Conservation (phyloP, 1,284 basidiomycete genomes). For the Rhodofomes roseus region DNA sequence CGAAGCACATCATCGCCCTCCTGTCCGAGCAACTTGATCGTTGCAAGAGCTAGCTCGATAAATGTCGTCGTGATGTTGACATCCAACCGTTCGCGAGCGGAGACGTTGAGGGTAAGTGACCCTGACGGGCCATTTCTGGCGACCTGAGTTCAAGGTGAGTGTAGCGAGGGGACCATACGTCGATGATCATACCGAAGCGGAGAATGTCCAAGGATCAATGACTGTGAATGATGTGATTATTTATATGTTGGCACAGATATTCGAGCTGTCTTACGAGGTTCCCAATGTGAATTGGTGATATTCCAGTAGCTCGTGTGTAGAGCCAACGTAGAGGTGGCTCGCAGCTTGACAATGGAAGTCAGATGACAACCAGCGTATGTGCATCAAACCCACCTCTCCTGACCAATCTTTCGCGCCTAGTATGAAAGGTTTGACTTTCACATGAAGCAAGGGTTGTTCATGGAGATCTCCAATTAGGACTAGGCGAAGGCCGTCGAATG, state of each 20-base stretch:
- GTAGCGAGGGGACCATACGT: background rate
- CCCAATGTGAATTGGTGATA: slow-evolving; percentile 97
- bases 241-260: background rate
- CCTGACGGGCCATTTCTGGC: slow-evolving; percentile 48
- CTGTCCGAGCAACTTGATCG: slow-evolving; percentile 68
- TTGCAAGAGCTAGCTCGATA: slow-evolving; percentile 81
- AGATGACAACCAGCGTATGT: background rate
- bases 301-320: slow-evolving; percentile 96
- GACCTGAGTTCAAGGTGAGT: slow-evolving; percentile 35
- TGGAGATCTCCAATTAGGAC: slow-evolving; percentile 95
- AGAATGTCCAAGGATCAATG: slow-evolving; percentile 96
- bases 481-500: slow-evolving; percentile 88
- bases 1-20: slow-evolving; percentile 73
- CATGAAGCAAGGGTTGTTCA: slow-evolving; percentile 91
- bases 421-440: slow-evolving; percentile 86
- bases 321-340: slow-evolving; percentile 77
- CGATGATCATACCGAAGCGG: slow-evolving; percentile 53
- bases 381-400: slow-evolving; percentile 49
- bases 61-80: slow-evolving; percentile 92
- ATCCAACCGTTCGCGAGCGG: slow-evolving; percentile 85
- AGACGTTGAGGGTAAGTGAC: slow-evolving; percentile 61
- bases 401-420: slow-evolving; percentile 92
- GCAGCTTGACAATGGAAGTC: slow-evolving; percentile 48
- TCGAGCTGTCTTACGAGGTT: slow-evolving; percentile 60
- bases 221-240: slow-evolving; percentile 40